Percentiles rank a stretch among this genome's conserved stretches.
These are phyloP conservation scores for Fusarium nelsonii DNA, from an alignment of 2,329 filamentous ascomycete species.

Conservation along the genomic window DNA sequence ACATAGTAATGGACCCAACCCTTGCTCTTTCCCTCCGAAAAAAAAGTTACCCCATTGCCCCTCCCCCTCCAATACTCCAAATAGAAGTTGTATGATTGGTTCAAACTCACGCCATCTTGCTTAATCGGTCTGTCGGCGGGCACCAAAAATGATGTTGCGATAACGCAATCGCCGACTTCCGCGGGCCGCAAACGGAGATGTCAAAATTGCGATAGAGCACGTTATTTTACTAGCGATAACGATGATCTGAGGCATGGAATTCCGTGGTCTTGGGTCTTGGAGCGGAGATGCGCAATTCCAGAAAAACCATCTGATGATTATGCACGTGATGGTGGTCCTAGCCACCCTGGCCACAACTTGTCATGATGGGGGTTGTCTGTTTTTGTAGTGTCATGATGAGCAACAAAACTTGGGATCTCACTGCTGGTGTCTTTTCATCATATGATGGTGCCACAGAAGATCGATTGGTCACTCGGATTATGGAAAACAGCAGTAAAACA, in stretches of 20 bases:
- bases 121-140: conserved; percentile 47
- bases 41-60: conserved; percentile 38
- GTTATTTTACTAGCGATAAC: conserved; percentile 23
- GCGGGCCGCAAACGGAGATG: conserved; percentile 49
- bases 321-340: conserved; percentile 11
- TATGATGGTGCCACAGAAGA: background rate
- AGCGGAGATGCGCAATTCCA: conserved; percentile 43
- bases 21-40: conserved; percentile 22
- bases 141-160: conserved; percentile 13
- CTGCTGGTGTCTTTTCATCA: background rate
- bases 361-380: background rate
- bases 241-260: conserved; percentile 16
- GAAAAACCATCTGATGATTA: conserved; percentile 4
- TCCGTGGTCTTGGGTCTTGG: conserved; percentile 12
- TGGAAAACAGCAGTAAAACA: background rate
- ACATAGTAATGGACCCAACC: background rate
- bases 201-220: conserved; percentile 35
- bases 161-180: conserved; percentile 48
- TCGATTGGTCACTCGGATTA: background rate
- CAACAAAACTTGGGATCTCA: background rate
- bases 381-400: background rate
- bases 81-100: conserved; percentile 44
- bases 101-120: conserved; percentile 53
- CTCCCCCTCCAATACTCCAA: conserved; percentile 38
- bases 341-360: background rate